Evolutionary conservation across 768 basidiomycete species (phyloP).

Genomic region (Hericium rajendrae): DNA sequence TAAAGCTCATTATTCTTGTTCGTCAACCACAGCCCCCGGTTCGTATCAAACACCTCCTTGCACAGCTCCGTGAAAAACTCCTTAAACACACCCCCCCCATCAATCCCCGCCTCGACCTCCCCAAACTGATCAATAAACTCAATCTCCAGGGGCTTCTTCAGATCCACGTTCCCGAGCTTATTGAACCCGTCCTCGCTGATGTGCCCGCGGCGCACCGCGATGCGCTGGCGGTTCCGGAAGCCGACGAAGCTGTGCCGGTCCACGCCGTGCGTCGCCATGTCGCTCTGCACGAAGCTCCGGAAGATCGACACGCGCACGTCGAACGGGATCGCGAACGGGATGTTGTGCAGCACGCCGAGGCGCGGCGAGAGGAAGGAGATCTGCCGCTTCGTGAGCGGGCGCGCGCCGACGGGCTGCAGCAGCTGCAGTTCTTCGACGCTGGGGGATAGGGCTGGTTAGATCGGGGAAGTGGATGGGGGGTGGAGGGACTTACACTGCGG

Average conservation of each 20-base stretch:
- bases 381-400: conserved; percentile 52
- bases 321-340: conserved; percentile 94
- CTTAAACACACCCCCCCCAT: conserved; percentile 96
- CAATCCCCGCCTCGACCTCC: conserved; percentile 81
- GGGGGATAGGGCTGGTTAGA: background rate
- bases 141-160: conserved; percentile 82
- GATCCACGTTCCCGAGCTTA: conserved; percentile 60
- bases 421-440: conserved; percentile 62
- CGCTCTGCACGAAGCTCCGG: conserved; percentile 69
- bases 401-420: conserved; percentile 18
- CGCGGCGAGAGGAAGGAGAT: conserved; percentile 72
- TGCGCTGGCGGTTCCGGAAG: conserved; percentile 20
- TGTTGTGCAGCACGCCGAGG: conserved; percentile 86
- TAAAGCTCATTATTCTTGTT: conserved; percentile 91
- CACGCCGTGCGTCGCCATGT: conserved; percentile 26
- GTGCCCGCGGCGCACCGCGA: conserved; percentile 58
- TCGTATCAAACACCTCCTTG: conserved; percentile 91
- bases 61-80: conserved; percentile 91
- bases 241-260: background rate
- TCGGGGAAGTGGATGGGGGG: background rate
- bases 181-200: conserved; percentile 92
- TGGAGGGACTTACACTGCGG: conserved; percentile 54
- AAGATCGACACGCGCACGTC: conserved; percentile 86
- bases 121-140: conserved; percentile 90
- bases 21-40: conserved; percentile 88